Evolutionary conservation across 768 basidiomycete species (phyloP), one percentile per base, ranked within the genome.

Genomic region (Boletus fagicola): DNA sequence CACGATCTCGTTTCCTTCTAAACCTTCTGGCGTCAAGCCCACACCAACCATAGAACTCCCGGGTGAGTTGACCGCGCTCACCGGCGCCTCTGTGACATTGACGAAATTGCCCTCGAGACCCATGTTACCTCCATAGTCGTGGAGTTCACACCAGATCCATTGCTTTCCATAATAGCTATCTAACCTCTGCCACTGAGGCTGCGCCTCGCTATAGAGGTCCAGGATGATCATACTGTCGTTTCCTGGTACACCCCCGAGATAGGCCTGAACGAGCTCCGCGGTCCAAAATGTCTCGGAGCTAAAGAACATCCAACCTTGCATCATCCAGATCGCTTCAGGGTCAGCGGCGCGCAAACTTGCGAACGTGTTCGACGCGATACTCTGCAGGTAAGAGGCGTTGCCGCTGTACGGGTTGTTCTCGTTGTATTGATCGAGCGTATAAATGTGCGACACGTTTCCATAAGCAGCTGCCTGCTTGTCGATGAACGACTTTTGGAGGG

Each of bases 361-460:
- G 43, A 75, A 71, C 13, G 75, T 77, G 52, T 52, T 65, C n/a
- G 68, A 66, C 11, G 75, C 63, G 49, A 77, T 65, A 46, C 61
- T 67, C 30, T 62, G 55, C 12, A 78, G 64, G 62, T 78, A 78
- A 13, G 65, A 66, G 10, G 59, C 40, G 50, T 74, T 63, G 10
- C 66, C 61, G 57, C 68, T 76, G 44, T 66, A 72, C 3, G 77
- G 76, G 43, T 72, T 60, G 55, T 74, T 77, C 63, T 78, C 76
- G 65, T 77, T 77, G 65, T 77, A 77, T 51, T 76, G 76, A 61
- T 78, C 76, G 36, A 78, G 72, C n/a, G 77, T 76, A 55, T 78
- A 78, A 51, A 77, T 67, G 49, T 77, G 76, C 18, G 76, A 70
- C 30, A 75, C 58, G 45, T 70, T 67, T 8, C 77, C 77, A 49